A percentile compares a stretch with the other conserved stretches of the same genome.
Conservation (phyloP, 2,329 filamentous ascomycete species). For the Phialophora chinensis region DNA sequence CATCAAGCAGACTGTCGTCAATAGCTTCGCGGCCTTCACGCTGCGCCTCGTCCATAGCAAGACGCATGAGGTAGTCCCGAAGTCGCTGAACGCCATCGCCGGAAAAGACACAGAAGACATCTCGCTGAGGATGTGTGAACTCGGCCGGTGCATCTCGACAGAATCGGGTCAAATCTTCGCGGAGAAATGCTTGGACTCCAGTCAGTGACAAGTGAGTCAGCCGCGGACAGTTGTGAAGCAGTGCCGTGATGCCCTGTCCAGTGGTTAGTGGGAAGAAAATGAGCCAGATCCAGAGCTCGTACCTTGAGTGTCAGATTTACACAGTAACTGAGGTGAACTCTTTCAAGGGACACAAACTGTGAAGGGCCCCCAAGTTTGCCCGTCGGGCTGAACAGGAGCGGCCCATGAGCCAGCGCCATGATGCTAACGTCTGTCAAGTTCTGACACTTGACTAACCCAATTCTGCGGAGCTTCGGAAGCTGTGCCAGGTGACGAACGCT, state of each 20-base stretch:
- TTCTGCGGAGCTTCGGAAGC: slow-evolving; percentile 90
- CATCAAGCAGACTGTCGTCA: slow-evolving; percentile 39
- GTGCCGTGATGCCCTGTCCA: slow-evolving; percentile 78
- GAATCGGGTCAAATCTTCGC: slow-evolving; percentile 80
- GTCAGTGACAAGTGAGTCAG: slow-evolving; percentile 94
- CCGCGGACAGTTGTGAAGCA: slow-evolving; percentile 89
- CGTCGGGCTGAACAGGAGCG: slow-evolving; percentile 52
- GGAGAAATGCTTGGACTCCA: slow-evolving; percentile 87
- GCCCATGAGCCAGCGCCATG: slow-evolving; percentile 75
- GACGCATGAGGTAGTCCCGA: slow-evolving; percentile 73
- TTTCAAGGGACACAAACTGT: slow-evolving; percentile 66
- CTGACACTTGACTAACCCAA: slow-evolving; percentile 92
- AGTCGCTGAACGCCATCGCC: slow-evolving; percentile 80
- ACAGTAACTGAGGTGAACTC: slow-evolving; percentile 96
- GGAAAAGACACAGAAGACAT: slow-evolving; percentile 97
- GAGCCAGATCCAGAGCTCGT: slow-evolving; percentile 46
- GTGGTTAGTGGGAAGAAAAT: slow-evolving; percentile 1
- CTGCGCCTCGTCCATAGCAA: slow-evolving; percentile 38
- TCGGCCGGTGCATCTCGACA: slow-evolving; percentile 87
- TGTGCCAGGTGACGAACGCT: slow-evolving; percentile 84
- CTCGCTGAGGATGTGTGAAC: slow-evolving; percentile 92
- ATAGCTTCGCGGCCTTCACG: slow-evolving; percentile 37
- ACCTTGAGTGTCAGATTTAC: slow-evolving; percentile 81
- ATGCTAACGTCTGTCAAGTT: slow-evolving; percentile 91
- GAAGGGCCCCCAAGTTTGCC: slow-evolving; percentile 35